These are phyloP conservation scores for Exserohilum turcica DNA, from an alignment of 2,329 filamentous ascomycete genomes.

Conservation along the genomic window DNA sequence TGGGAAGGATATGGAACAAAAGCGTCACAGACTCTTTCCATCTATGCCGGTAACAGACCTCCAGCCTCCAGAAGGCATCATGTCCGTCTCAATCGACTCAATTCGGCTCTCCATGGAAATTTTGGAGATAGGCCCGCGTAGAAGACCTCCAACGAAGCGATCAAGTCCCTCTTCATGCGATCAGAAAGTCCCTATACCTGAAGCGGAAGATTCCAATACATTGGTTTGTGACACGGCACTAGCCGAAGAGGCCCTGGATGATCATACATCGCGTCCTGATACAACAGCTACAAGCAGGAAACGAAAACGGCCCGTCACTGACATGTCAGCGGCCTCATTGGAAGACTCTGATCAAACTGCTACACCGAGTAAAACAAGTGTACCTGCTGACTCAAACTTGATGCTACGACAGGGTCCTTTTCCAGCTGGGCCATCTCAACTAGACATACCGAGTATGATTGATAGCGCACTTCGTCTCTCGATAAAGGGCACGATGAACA, in stretches of 20 bases:
- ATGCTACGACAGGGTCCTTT: neutral
- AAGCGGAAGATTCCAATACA: neutral
- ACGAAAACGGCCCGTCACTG: conserved; percentile 6
- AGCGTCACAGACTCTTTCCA: conserved; percentile 27
- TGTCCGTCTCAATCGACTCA: conserved; percentile 29
- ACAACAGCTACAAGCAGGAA: conserved; percentile 1
- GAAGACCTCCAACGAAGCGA: conserved; percentile 13
- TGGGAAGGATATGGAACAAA: conserved; percentile 7
- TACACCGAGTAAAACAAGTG: neutral
- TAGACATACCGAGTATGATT: conserved; percentile 25
- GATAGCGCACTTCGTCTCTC: conserved; percentile 47
- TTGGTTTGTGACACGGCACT: neutral
- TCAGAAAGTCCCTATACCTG: too few relatives aligned
- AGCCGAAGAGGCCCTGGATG: neutral
- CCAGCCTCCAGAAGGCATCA: conserved; percentile 38
- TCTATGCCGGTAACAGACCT: conserved; percentile 36
- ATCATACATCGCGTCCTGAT: neutral
- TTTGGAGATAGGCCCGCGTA: conserved; percentile 19
- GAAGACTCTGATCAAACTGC: neutral
- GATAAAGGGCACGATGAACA: conserved; percentile 37
- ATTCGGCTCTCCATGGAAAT: conserved; percentile 36
- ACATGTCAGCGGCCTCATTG: neutral
- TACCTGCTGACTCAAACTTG: neutral
- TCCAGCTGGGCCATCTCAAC: neutral
- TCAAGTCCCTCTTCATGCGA: conserved; percentile 9